Percentiles rank a stretch among this genome's conserved stretches.
Evolutionary conservation across 2,329 filamentous ascomycete genomes (phyloP).

Genomic region (Polytolypa hystricis): DNA sequence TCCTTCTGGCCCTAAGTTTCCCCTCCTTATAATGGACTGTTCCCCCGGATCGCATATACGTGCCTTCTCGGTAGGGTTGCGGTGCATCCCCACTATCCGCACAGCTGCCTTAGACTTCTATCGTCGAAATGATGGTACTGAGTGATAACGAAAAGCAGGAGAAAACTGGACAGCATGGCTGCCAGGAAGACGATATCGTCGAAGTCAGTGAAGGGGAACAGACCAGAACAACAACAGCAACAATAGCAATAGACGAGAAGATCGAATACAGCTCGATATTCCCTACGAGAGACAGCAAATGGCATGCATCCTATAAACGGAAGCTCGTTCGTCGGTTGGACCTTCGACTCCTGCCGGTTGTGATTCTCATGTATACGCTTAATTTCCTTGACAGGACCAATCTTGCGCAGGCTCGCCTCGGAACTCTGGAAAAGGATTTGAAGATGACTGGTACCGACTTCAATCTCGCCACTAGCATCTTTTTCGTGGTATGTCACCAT

Average conservation of each 20-base stretch:
- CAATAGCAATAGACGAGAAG: neutral
- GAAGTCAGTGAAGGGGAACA: neutral
- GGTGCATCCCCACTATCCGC: no score
- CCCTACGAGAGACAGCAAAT: neutral
- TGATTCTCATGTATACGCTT: constrained; percentile 23
- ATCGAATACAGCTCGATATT: neutral
- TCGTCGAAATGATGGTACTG: no score
- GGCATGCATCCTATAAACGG: neutral
- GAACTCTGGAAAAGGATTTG: constrained; percentile 43
- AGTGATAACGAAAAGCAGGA: no score
- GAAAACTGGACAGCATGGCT: no score
- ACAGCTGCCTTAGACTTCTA: no score
- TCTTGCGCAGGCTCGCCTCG: constrained; percentile 44
- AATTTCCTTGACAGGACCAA: constrained; percentile 29
- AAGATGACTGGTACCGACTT: constrained; percentile 46
- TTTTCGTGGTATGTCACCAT: constrained; percentile 34
- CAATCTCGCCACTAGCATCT: constrained; percentile 44
- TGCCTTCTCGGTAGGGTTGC: no score
- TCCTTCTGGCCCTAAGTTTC: no score
- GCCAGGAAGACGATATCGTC: neutral
- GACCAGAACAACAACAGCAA: neutral
- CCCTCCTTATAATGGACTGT: no score
- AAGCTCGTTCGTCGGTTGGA: constrained; percentile 17
- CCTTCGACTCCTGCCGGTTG: constrained; percentile 18
- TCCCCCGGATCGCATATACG: no score